Evolutionary conservation across 306 rosid genomes (phyloP), one percentile per base, ranked within the genome.

Genomic region (Hippophae gyantsensis): DNA sequence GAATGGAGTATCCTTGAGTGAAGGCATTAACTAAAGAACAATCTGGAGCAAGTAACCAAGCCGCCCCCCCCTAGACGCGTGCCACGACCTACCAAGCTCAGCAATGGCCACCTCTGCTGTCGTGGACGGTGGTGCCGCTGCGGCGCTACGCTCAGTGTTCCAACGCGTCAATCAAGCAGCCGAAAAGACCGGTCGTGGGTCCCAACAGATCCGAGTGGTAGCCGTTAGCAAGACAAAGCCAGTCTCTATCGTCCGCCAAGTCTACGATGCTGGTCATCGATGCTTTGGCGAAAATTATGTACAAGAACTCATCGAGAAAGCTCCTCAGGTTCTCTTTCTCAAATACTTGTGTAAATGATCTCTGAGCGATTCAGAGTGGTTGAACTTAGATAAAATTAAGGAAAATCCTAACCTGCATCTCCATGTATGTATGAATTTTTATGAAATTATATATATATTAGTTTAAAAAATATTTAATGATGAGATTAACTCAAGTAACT

Each of bases 271-370:
- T n/a, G 96, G 98, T 9, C 96, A 81, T 57, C 89, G 87, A 46
- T 71, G 72, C 77, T 92, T 92, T 72, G 98, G 96, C 52, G 96
- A 92, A 79, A 92, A 92, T 61, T 92, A 92, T 71, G 96, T 87
- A 64, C 93, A 85, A 63, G 98, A 87, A 68, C 48, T 87, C 67
- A 42, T 87, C 54, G 87, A 85, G 9, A 92, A 92, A 74, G 92
- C 84, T 59, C 89, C 93, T 51, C 95, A 86, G 93, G 97, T 85
- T 43, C 10, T 51, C 18, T 23, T 13, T 27, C 57, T 11, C 48
- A 45, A 6, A 48, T 32, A 32, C 38, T 32, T 32, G 38, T 32
- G 5, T 32, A 2, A 4, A 32, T 32, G 38, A 32, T 32, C 38
- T 32, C 5, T 4, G 5, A 32, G 38, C 5, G 38, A 32, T 32